Evolutionary conservation across 192 early-diverging fungal species (phyloP).

Genomic region (Lobosporangium transversale): DNA sequence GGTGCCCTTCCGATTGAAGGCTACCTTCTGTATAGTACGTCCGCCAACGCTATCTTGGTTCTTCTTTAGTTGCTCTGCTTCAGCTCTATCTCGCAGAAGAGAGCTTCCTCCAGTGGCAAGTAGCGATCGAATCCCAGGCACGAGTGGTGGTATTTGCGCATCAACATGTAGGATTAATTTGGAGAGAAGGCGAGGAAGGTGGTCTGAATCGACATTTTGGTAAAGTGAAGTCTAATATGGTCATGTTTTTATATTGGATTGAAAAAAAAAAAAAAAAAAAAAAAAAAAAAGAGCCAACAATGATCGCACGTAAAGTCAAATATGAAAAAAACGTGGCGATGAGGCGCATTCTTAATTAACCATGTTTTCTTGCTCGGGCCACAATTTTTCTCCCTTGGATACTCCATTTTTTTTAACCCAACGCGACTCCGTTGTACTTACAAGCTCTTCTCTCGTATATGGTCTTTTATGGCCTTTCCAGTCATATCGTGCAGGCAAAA

Average conservation of each 20-base stretch:
- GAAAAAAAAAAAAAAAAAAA: conserved; percentile 10
- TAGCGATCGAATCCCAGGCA: conserved; percentile 52
- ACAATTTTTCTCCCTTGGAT: no score
- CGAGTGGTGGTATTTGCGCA: conserved; percentile 54
- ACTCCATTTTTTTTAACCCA: no score
- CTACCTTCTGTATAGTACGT: conserved; percentile 11
- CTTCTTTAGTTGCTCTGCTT: conserved; percentile 27
- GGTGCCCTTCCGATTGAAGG: conserved; percentile 20
- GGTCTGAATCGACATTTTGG: conserved; percentile 50
- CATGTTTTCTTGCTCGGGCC: neutral
- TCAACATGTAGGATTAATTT: conserved; percentile 35
- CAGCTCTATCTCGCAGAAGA: conserved; percentile 28
- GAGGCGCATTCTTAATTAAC: no score
- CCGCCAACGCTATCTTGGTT: conserved; percentile 16
- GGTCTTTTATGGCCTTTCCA: conserved; percentile 72
- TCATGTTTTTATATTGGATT: no score
- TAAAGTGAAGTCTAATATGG: conserved; percentile 31
- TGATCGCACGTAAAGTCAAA: no score
- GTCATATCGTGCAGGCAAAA: conserved; percentile 75
- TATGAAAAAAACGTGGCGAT: no score
- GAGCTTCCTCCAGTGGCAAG: conserved; percentile 42
- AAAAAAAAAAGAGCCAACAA: neutral
- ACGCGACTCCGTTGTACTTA: no score
- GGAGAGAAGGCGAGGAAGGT: conserved; percentile 40
- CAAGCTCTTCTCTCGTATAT: conserved; percentile 67